Evolutionary conservation across 306 rosid species (phyloP).

Genomic region (Ceratonia siliqua): DNA sequence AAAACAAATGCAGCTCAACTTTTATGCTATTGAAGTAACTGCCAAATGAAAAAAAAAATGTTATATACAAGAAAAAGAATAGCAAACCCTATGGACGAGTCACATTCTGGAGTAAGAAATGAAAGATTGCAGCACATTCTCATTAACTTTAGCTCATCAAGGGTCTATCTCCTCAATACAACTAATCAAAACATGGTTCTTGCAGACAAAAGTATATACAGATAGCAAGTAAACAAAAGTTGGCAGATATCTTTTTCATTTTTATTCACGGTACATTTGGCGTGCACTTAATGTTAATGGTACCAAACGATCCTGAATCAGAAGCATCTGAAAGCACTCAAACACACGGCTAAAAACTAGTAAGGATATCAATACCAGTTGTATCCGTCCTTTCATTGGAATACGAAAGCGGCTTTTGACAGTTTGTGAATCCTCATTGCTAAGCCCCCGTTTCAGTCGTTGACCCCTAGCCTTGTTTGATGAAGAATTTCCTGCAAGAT

Average conservation of each 20-base stretch:
- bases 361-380: slow-evolving; percentile 60
- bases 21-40: not conserved
- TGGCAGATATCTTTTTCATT: slow-evolving; percentile 2
- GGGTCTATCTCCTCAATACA: slow-evolving; percentile 16
- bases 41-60: not conserved
- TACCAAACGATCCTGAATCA: slow-evolving; percentile 11
- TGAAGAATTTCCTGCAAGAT: slow-evolving; percentile 60
- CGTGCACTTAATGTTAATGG: not conserved
- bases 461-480: slow-evolving; percentile 57
- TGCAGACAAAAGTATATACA: not conserved
- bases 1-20: not conserved
- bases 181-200: slow-evolving; percentile 12
- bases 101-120: not conserved
- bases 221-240: not conserved
- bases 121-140: slow-evolving; percentile 5
- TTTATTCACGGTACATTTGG: not conserved
- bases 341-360: slow-evolving; percentile 30
- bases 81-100: not conserved
- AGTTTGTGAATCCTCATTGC: slow-evolving; percentile 63
- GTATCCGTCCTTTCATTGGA: slow-evolving; percentile 90
- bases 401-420: slow-evolving; percentile 76
- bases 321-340: slow-evolving; percentile 21
- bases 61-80: not conserved
- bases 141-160: slow-evolving; percentile 22
- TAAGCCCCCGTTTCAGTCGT: slow-evolving; percentile 48